A percentile compares a stretch with the other conserved stretches of the same genome.
phyloP scores from a whole-genome alignment of 495 filamentous ascomycete species.

The Paragyromitra xinjiangensis region DNA sequence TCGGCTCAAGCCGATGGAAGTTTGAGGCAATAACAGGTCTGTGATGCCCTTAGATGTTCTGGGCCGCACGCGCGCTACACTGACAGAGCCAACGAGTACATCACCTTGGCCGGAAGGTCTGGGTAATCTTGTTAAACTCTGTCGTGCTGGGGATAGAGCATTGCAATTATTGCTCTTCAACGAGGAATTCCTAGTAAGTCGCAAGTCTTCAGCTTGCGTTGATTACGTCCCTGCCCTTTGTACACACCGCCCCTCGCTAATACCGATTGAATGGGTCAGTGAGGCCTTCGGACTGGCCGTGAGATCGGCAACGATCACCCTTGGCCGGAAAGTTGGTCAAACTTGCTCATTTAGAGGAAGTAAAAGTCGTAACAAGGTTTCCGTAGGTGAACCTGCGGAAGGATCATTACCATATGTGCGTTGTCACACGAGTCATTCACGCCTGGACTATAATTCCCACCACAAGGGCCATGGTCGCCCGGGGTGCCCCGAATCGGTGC shows the following conservation, averaged over 20 bases:
- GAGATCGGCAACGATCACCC: conserved; percentile 71
- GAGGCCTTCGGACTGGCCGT: conserved; percentile 74
- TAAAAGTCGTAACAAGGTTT: conserved; percentile 81
- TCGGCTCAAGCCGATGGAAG: conserved; percentile 75
- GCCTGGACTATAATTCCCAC: too few relatives aligned
- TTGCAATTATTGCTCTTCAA: conserved; percentile 85
- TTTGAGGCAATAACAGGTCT: conserved; percentile 77
- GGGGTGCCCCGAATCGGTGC: too few relatives aligned
- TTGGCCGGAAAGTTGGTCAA: conserved; percentile 75
- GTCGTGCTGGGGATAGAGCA: conserved; percentile 80
- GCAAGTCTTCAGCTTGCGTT: conserved; percentile 77
- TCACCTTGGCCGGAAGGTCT: conserved; percentile 74
- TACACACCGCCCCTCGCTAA: conserved; percentile 78
- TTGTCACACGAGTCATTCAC: too few relatives aligned
- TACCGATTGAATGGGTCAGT: conserved; percentile 80
- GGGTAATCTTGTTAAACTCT: conserved; percentile 81
- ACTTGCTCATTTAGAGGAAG: conserved; percentile 79
- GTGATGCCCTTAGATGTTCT: conserved; percentile 78
- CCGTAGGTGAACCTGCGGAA: conserved; percentile 77
- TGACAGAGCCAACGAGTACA: conserved; percentile 75
- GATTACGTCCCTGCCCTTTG: conserved; percentile 78
- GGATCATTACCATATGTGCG: conserved; percentile 65
- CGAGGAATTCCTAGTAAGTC: conserved; percentile 78
- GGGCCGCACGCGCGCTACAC: conserved; percentile 77
- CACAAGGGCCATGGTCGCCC: too few relatives aligned